Base-by-base conservation (phyloP, 768 basidiomycete genomes). In the Pleurotus cornucopiae region DNA sequence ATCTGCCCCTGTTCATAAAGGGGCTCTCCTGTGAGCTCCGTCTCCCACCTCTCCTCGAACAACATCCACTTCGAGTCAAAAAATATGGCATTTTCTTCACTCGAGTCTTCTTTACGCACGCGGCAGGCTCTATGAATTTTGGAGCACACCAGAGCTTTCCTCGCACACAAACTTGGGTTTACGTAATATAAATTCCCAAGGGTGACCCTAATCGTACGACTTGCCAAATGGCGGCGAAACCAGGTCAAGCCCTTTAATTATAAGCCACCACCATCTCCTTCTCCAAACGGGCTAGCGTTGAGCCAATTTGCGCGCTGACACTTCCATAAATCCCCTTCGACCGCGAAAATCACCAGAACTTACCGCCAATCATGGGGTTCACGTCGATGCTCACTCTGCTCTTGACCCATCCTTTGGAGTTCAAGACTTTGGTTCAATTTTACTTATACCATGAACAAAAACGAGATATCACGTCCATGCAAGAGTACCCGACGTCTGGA, bases 351-450 rank as follows among this genome's bases (percentile, higher is more conserved):
- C 9, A 34, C 30, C 20, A 44, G n/a, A 21, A 44, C 14, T 37
- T 5, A 41, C 46, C 26, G 26, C 23, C 18, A 53, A 66, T 58
- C 49, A 84, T 90, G 86, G 79, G 76, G 56, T 71, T 78, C 59
- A 62, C 77, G 6, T 79, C 81, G 54, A 85, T 86, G 82, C 69
- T 91, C 59, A 72, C 78, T 38, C 76, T 93, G 25, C 74, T 88
- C 60, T 67, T 93, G 66, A 86, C 87, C 0, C 92, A 91, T 61
- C 93, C 93, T 12, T 65, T 79, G 58, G 96, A 99, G 67, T 89
- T 95, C 68, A 84, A 85, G 61, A 85, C 83, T 26, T 79, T 98
- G 34, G 62, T 95, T 21, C 89, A 94, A 64, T 98, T 87, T 76
- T 83, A 82, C 63, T 62, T 97, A 34, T 94, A 86, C 72, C 83